Conservation (phyloP, 2,329 filamentous ascomycete species). For the Shiraia bambusicola region DNA sequence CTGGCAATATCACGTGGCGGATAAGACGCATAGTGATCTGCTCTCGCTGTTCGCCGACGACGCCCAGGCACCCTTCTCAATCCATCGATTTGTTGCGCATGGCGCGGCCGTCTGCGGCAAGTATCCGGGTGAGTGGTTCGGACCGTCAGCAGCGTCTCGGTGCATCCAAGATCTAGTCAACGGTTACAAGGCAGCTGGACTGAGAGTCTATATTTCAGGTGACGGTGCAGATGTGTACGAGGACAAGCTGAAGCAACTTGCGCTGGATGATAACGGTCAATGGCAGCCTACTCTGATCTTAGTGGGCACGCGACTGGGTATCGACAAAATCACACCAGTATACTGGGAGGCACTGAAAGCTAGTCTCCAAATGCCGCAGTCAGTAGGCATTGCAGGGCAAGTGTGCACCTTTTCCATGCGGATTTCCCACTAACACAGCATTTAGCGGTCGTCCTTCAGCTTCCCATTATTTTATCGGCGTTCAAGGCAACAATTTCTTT, state of each 20-base stretch:
- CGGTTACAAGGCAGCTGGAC: slow-evolving; percentile 59
- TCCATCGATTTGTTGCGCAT: slow-evolving; percentile 90
- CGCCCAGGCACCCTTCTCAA: slow-evolving; percentile 82
- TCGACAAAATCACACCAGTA: slow-evolving; percentile 89
- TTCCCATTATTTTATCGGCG: slow-evolving; percentile 75
- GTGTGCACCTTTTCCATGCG: slow-evolving; percentile 19
- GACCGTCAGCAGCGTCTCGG: slow-evolving; percentile 89
- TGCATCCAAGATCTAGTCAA: slow-evolving; percentile 86
- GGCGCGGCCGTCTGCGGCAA: slow-evolving; percentile 87
- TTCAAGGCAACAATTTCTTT: slow-evolving; percentile 78
- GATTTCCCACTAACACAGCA: slow-evolving; percentile 9
- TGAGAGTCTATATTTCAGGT: slow-evolving; percentile 85
- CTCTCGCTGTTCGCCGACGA: slow-evolving; percentile 86
- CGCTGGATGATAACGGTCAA: slow-evolving; percentile 62
- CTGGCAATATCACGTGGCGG: slow-evolving; percentile 53
- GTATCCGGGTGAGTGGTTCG: slow-evolving; percentile 97
- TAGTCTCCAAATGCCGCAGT: slow-evolving; percentile 82
- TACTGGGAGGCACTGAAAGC: slow-evolving; percentile 94
- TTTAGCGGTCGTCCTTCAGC: slow-evolving; percentile 84
- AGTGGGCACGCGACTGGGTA: slow-evolving; percentile 83
- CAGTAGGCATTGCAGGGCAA: slow-evolving; percentile 94
- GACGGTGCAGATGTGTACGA: slow-evolving; percentile 93
- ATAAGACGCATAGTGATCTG: slow-evolving; percentile 66
- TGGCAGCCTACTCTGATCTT: slow-evolving; percentile 88
- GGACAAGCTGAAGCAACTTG: slow-evolving; percentile 78